These are phyloP conservation scores for Globisporangium mamillatum DNA, from an alignment of 352 stramenopile genomes.

Conservation along the genomic window DNA sequence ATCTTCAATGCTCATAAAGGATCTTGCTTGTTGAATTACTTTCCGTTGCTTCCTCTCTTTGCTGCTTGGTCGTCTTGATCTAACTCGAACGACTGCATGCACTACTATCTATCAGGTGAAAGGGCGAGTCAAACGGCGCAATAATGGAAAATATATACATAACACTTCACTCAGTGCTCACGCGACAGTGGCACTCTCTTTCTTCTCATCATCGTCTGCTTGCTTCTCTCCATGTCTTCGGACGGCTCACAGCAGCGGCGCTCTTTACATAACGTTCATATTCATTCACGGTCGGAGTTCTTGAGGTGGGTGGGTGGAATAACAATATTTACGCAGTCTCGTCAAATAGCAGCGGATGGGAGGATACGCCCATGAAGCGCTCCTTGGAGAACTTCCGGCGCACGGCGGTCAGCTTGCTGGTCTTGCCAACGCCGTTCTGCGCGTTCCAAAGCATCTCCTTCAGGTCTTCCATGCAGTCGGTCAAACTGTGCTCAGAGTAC, in stretches of 20 bases:
- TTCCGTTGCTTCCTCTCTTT: slow-evolving; percentile 3
- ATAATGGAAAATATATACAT: slow-evolving; percentile 15
- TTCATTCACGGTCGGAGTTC: slow-evolving; percentile 13
- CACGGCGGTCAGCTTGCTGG: slow-evolving; percentile 75
- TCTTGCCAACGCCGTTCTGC: slow-evolving; percentile 62
- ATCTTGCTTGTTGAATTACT: slow-evolving; percentile 10
- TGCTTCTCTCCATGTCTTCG: slow-evolving; percentile 3
- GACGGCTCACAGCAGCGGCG: slow-evolving; percentile 6
- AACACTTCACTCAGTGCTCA: slow-evolving; percentile 14
- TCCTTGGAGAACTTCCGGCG: slow-evolving; percentile 87
- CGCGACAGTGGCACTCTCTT: slow-evolving; percentile 2
- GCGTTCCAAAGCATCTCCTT: slow-evolving; percentile 82
- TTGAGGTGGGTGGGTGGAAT: slow-evolving; percentile 9
- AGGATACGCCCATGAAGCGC: slow-evolving; percentile 70
- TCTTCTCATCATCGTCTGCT: slow-evolving; percentile 3
- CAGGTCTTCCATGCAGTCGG: slow-evolving; percentile 65
- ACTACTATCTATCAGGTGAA: slow-evolving; percentile 12
- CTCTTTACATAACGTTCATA: slow-evolving; percentile 22
- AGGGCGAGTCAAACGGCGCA: slow-evolving; percentile 2
- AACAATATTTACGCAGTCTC: slow-evolving; percentile 36
- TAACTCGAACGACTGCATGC: slow-evolving; percentile 1
- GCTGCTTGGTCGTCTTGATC: neutral
- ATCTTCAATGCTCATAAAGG: neutral
- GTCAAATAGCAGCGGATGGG: slow-evolving; percentile 52
- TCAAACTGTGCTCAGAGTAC: slow-evolving; percentile 62